phyloP scores from a whole-genome alignment of 148 eudicot genomes.

The Vaccinium corymbosum region DNA sequence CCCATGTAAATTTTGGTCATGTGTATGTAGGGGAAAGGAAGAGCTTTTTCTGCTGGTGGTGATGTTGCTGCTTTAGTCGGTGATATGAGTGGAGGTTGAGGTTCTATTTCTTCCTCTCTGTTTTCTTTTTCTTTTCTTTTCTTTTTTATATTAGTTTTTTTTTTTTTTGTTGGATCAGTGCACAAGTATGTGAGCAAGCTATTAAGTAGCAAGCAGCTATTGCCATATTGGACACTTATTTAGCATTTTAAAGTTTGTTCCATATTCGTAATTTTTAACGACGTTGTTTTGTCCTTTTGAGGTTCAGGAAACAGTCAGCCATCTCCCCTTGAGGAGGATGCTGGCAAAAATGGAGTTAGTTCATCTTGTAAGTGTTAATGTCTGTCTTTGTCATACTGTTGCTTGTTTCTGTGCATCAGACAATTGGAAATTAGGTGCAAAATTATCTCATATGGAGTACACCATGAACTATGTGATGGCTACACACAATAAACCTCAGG shows the following conservation, averaged over 20 bases:
- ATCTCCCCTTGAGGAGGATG: background rate
- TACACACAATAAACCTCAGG: conserved; percentile 85
- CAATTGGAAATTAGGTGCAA: conserved; percentile 64
- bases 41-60: conserved; percentile 94
- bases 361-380: background rate
- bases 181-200: background rate
- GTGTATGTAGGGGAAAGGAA: conserved; percentile 61
- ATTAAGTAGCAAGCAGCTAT: background rate
- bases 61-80: conserved; percentile 70
- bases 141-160: too few relatives aligned
- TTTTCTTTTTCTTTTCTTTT: background rate
- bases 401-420: conserved; percentile 37
- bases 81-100: conserved; percentile 52
- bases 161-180: background rate
- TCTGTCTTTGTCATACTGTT: background rate
- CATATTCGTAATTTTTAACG: too few relatives aligned
- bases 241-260: background rate
- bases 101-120: conserved; percentile 32
- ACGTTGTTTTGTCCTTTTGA: background rate
- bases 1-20: background rate
- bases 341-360: background rate
- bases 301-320: background rate
- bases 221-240: background rate
- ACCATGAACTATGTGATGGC: conserved; percentile 77
- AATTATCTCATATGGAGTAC: conserved; percentile 59